A percentile compares a stretch with the other conserved stretches of the same genome.
Conservation (phyloP, 2,329 filamentous ascomycete species). For the Cadophora luteo-olivacea region DNA sequence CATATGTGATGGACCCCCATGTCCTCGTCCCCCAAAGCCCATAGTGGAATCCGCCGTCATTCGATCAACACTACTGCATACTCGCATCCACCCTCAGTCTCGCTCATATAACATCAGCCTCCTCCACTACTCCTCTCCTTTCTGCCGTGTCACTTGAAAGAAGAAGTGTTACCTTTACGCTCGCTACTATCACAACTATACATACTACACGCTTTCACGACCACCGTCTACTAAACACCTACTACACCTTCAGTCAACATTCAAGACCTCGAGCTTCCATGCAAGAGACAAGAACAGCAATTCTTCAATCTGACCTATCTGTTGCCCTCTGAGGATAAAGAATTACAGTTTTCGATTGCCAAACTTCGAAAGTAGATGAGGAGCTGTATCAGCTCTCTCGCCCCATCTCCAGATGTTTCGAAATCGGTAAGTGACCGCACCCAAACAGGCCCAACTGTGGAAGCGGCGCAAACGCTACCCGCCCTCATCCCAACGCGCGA, state of each 20-base stretch:
- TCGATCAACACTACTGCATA: conserved; percentile 20
- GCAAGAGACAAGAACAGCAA: conserved; percentile 8
- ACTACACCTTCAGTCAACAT: not conserved
- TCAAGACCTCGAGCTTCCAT: not conserved
- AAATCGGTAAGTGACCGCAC: conserved; percentile 43
- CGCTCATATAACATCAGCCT: conserved; percentile 40
- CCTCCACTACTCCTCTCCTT: conserved; percentile 24
- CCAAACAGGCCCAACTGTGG: not conserved
- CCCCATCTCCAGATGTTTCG: conserved; percentile 45
- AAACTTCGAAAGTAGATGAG: conserved; percentile 22
- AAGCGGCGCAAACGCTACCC: conserved; percentile 5
- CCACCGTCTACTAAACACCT: not conserved
- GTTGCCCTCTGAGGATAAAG: not conserved
- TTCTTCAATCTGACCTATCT: not conserved
- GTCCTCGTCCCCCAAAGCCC: conserved; percentile 29
- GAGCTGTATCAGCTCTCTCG: conserved; percentile 21
- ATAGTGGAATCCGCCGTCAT: conserved; percentile 38
- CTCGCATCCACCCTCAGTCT: conserved; percentile 24
- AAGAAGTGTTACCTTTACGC: conserved; percentile 26
- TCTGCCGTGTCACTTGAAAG: conserved; percentile 13
- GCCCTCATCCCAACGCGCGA: not conserved
- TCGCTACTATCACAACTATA: conserved; percentile 31
- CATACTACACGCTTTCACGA: not conserved
- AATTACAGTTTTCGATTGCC: not conserved
- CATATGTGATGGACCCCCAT: conserved; percentile 28